Evolutionary conservation across 768 basidiomycete genomes (phyloP).

Genomic region (Rhizopogon sp.): DNA sequence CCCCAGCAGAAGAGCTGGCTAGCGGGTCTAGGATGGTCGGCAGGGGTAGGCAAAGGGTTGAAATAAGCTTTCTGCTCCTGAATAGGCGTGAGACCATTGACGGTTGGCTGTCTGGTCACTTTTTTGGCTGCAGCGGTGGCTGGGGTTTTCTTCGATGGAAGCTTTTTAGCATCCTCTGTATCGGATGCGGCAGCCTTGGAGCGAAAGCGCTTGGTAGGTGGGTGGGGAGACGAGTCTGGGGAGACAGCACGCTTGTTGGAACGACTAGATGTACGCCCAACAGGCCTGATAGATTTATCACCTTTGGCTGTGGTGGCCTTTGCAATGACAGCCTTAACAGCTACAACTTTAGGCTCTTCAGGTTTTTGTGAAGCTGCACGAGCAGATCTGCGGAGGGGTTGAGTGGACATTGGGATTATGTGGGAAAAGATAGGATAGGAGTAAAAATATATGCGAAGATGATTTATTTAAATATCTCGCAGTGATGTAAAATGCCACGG

Average conservation of each 20-base stretch:
- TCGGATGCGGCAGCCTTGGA: slow-evolving; percentile 33
- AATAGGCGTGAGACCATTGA: slow-evolving; percentile 24
- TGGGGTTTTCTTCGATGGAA: slow-evolving; percentile 18
- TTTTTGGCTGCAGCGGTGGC: slow-evolving; percentile 17
- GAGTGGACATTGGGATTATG: slow-evolving; percentile 21
- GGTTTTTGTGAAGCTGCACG: slow-evolving; percentile 46
- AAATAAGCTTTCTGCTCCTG: slow-evolving; percentile 50
- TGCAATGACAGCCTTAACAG: slow-evolving; percentile 25
- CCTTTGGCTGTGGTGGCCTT: slow-evolving; percentile 23
- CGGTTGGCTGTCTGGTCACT: slow-evolving; percentile 24
- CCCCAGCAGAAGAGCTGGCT: slow-evolving; percentile 84
- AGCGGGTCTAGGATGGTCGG: slow-evolving; percentile 54
- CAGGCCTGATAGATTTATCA: slow-evolving; percentile 23
- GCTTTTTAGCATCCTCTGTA: slow-evolving; percentile 34
- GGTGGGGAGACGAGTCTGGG: slow-evolving; percentile 39
- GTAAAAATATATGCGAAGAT: background rate
- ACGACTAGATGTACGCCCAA: slow-evolving; percentile 17
- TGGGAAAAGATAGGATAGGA: slow-evolving; percentile 16
- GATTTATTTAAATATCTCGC: background rate
- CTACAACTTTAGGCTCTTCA: slow-evolving; percentile 13
- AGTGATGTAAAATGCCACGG: background rate
- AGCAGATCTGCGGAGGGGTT: slow-evolving; percentile 46
- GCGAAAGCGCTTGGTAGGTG: slow-evolving; percentile 43
- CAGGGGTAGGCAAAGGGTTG: slow-evolving; percentile 60
- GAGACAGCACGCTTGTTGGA: slow-evolving; percentile 49